Base-by-base conservation (phyloP, 805 yeast genomes). In the Teunomyces cretensis region DNA sequence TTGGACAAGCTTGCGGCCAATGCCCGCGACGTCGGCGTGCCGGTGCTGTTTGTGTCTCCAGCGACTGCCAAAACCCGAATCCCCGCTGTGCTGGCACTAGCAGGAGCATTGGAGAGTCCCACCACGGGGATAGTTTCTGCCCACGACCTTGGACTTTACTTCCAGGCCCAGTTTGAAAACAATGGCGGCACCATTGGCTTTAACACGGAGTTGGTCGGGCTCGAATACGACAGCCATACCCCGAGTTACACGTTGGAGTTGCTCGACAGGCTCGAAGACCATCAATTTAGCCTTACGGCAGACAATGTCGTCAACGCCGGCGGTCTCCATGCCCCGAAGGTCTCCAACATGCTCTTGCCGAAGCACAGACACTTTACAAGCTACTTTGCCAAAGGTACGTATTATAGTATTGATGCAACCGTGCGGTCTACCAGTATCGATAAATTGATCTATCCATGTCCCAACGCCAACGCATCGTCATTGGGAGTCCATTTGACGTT, bases 401-500 rank as follows among this genome's bases (percentile, higher is more conserved):
- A 91, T 61, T 91, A 77, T 57, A 68, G 84, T 3, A 81, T 80
- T 48, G 75, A 60, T 12, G 83, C 85, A 1, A 70, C 74, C 5
- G 14, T 47, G 4, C 48, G 60, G 1, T 41, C 49, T 2, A 56
- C 55, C 35, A 62, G 66, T 41, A 59, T 67, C 24, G 56, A 60
- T 37, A 60, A 59, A 32, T 56, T 70, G 43, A 68, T 90, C 0
- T 90, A 90, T 61, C 97, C 97, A 1, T 84, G 88, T 45, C 75
- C 84, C 1, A 81, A 84, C n/a, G 76, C 76, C 6, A 77, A 80
- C 42, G 78, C 82, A 0, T 75, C 86, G n/a, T 86, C 95, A 0
- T 68, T 91, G 45, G 97, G 97, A 0, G 87, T 94, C 0, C 97
- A 90, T 67, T 66, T 91, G 49, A 90, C 97, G 0, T 67, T 91